phyloP scores from a whole-genome alignment of 768 basidiomycete genomes.

The Pulveroboletus sp. region DNA sequence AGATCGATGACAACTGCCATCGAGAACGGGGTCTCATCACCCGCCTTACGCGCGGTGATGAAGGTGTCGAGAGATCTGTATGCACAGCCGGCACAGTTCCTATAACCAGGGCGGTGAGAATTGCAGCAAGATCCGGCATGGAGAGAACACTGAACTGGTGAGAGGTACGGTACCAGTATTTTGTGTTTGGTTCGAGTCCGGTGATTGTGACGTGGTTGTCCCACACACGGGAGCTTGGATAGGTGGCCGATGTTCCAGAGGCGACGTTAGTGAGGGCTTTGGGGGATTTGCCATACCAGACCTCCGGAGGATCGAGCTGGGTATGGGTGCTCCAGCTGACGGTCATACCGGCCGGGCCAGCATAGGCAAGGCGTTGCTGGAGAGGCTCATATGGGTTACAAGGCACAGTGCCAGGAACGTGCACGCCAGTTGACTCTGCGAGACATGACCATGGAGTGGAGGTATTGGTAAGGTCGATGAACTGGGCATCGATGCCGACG shows the following conservation, averaged over 20 bases:
- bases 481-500: constrained; percentile 14
- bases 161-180: constrained; percentile 26
- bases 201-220: constrained; percentile 28
- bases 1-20: constrained; percentile 25
- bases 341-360: constrained; percentile 23
- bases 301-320: constrained; percentile 20
- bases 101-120: neutral
- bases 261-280: constrained; percentile 16
- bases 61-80: constrained; percentile 24
- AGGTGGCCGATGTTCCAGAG: constrained; percentile 20
- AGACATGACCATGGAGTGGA: constrained; percentile 19
- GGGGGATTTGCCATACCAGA: constrained; percentile 23
- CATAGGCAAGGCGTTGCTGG: constrained; percentile 24
- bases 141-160: constrained; percentile 18
- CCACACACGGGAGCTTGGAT: constrained; percentile 23
- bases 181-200: constrained; percentile 20
- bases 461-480: constrained; percentile 11
- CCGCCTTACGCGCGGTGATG: constrained; percentile 18
- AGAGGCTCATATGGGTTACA: constrained; percentile 28
- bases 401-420: constrained; percentile 24
- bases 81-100: constrained; percentile 26
- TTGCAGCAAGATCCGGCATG: neutral
- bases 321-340: constrained; percentile 24
- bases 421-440: constrained; percentile 26
- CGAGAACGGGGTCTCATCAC: constrained; percentile 18